These are phyloP conservation scores for Paramecium biaurelia DNA, from an alignment of 73 alveolate genomes.

Conservation along the genomic window DNA sequence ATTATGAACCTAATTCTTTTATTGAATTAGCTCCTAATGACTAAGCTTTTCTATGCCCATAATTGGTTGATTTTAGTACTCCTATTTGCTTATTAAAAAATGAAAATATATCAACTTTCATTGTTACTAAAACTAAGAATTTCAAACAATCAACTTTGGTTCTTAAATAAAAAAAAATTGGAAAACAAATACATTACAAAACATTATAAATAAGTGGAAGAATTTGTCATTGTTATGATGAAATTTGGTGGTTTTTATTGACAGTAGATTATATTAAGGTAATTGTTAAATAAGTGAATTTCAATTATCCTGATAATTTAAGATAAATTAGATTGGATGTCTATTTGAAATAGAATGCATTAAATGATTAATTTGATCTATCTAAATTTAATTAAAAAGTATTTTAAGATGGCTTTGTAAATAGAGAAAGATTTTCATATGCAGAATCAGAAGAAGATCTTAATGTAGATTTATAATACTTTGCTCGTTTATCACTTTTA, in stretches of 20 bases:
- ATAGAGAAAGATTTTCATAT: background rate
- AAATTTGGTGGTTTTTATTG: constrained; percentile 7
- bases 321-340: background rate
- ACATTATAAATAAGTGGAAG: background rate
- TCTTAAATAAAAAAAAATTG: background rate
- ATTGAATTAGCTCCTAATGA: background rate
- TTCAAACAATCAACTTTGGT: background rate
- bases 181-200: background rate
- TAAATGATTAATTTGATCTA: background rate
- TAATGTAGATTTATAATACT: background rate
- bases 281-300: background rate
- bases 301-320: background rate
- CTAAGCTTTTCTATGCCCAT: background rate
- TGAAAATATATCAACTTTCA: background rate
- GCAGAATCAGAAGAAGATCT: background rate
- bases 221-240: background rate
- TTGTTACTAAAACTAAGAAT: background rate
- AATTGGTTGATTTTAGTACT: background rate
- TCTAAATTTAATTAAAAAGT: background rate
- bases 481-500: background rate
- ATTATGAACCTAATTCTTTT: background rate
- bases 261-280: background rate
- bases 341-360: background rate
- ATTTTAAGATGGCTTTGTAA: background rate
- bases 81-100: background rate